A percentile compares a stretch with the other conserved stretches of the same genome.
Conservation (phyloP, 441 rosid genomes). For the Melastoma candidum region DNA sequence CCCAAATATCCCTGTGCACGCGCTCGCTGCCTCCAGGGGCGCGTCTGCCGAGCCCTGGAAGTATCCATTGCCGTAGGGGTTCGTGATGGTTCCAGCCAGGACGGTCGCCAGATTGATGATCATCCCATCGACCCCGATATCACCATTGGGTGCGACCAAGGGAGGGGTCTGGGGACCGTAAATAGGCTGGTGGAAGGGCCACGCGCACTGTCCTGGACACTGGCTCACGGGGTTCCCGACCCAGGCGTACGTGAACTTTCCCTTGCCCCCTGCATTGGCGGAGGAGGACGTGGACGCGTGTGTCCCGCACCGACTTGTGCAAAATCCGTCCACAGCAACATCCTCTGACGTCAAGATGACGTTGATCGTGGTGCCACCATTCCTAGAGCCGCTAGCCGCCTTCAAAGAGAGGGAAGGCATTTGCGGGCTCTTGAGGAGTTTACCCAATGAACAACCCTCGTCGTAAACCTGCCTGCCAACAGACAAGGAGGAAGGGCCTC, state of each 20-base stretch:
- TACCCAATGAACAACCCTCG: conserved; percentile 50
- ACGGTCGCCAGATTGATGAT: conserved; percentile 44
- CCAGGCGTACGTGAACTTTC: conserved; percentile 33
- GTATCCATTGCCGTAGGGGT: conserved; percentile 50
- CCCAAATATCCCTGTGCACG: conserved; percentile 61
- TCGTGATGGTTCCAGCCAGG: conserved; percentile 39
- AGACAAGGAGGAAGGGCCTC: conserved; percentile 21
- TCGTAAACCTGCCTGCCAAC: conserved; percentile 43
- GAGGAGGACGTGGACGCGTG: conserved; percentile 28
- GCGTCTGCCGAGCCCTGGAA: conserved; percentile 60
- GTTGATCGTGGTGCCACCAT: conserved; percentile 29
- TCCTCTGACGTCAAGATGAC: conserved; percentile 65
- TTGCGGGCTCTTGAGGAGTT: conserved; percentile 32
- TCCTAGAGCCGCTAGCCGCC: conserved; percentile 29
- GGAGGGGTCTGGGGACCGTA: conserved; percentile 54
- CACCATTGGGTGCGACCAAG: conserved; percentile 38
- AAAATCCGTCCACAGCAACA: conserved; percentile 54
- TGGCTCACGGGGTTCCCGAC: conserved; percentile 41
- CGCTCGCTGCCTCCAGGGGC: conserved; percentile 73
- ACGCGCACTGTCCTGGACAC: conserved; percentile 53
- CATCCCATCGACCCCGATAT: conserved; percentile 53
- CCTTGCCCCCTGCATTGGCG: conserved; percentile 3
- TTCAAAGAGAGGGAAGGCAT: conserved; percentile 45
- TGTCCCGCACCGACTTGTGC: conserved; percentile 54
- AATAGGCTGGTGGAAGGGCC: conserved; percentile 54